Percentiles rank a stretch among this genome's conserved stretches.
phyloP scores from a whole-genome alignment of 495 filamentous ascomycete genomes.

The Sordaria brevicollis region DNA sequence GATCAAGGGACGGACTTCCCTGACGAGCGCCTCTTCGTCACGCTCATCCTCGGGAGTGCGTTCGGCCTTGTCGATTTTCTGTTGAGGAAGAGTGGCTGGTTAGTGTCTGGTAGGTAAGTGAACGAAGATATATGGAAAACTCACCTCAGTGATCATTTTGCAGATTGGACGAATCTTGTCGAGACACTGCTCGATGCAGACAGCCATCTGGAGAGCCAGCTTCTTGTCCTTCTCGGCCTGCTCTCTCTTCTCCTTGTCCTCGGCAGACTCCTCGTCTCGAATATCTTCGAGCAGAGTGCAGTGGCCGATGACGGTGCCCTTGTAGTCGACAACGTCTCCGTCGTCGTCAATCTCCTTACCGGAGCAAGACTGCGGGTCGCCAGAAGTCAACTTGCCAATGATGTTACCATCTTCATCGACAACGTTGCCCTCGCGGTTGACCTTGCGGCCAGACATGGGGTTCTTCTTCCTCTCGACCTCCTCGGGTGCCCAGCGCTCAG shows the following conservation, averaged over 20 bases:
- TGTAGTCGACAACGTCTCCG: constrained; percentile 72
- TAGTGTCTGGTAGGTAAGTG: background rate
- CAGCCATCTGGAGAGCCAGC: constrained; percentile 67
- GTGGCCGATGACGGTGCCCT: constrained; percentile 72
- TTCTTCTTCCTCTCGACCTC: constrained; percentile 51
- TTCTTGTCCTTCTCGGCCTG: constrained; percentile 58
- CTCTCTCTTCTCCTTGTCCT: constrained; percentile 43
- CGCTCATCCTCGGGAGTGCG: constrained; percentile 80
- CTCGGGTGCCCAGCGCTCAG: constrained; percentile 73
- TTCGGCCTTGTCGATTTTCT: constrained; percentile 74
- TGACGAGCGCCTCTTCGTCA: constrained; percentile 81
- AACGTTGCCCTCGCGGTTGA: constrained; percentile 77
- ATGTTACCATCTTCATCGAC: constrained; percentile 72
- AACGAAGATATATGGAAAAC: constrained; percentile 9
- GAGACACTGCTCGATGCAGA: constrained; percentile 65
- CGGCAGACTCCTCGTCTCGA: constrained; percentile 37
- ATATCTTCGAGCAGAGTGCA: constrained; percentile 71
- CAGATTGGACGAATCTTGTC: constrained; percentile 77
- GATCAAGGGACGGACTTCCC: constrained; percentile 74
- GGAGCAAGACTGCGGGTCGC: constrained; percentile 56
- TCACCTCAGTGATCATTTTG: constrained; percentile 78
- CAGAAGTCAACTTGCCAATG: constrained; percentile 68
- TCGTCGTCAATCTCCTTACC: constrained; percentile 81
- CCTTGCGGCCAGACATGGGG: constrained; percentile 61
- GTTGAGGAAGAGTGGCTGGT: background rate